Evolutionary conservation across 495 filamentous ascomycete genomes (phyloP).

Genomic region (Cercophora newfieldiana): DNA sequence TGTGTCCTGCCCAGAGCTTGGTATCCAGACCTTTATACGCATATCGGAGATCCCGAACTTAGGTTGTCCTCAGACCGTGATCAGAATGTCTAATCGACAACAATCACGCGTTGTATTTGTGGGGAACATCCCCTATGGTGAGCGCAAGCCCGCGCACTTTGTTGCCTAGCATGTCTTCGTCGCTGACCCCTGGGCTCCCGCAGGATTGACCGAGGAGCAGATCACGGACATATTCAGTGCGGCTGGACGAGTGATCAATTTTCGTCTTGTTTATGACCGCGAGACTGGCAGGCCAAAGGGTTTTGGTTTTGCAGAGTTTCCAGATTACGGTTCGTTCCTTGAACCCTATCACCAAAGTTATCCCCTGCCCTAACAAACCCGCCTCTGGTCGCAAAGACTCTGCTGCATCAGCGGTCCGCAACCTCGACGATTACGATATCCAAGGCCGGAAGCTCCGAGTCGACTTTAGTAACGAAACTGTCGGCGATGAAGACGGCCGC

Average conservation of each 20-base stretch:
- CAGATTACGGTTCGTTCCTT: slow-evolving; percentile 59
- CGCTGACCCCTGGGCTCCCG: slow-evolving; percentile 1
- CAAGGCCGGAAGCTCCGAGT: slow-evolving; percentile 94
- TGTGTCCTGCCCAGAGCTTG: not conserved
- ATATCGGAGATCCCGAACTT: not conserved
- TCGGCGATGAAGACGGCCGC: slow-evolving; percentile 58
- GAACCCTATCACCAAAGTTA: not conserved
- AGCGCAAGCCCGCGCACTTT: slow-evolving; percentile 8
- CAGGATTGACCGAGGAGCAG: slow-evolving; percentile 91
- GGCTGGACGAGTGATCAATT: slow-evolving; percentile 86
- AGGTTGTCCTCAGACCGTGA: not conserved
- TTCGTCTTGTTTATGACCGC: slow-evolving; percentile 91
- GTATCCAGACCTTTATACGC: not conserved
- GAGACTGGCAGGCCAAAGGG: slow-evolving; percentile 95
- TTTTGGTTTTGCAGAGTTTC: slow-evolving; percentile 93
- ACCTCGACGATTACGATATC: slow-evolving; percentile 93
- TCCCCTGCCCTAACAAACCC: not conserved
- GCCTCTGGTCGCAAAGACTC: slow-evolving; percentile 57
- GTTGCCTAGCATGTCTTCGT: not conserved
- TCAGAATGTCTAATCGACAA: slow-evolving; percentile 53
- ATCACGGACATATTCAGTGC: slow-evolving; percentile 87
- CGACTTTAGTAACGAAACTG: slow-evolving; percentile 91
- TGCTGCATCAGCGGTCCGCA: slow-evolving; percentile 90
- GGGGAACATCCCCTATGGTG: slow-evolving; percentile 78
- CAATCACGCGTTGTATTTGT: slow-evolving; percentile 70